Evolutionary conservation across 176 grass and related monocot genomes (phyloP).

Genomic region (Canna indica): DNA sequence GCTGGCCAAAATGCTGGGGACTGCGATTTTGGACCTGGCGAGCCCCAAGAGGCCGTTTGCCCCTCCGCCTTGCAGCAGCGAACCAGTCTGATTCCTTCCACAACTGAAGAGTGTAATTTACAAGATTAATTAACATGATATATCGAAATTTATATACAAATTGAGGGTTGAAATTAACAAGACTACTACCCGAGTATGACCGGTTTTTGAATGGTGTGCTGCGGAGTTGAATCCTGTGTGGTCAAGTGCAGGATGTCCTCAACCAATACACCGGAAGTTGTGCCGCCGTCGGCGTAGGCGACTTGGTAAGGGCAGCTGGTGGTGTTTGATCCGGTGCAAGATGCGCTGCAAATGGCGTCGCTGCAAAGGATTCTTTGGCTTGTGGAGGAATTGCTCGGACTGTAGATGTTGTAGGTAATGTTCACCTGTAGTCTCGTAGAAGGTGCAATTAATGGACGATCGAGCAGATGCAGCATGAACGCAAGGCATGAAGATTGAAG

Average conservation of each 20-base stretch:
- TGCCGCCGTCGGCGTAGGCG: slow-evolving; percentile 46
- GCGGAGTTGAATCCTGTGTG: slow-evolving; percentile 33
- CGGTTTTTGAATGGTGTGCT: slow-evolving; percentile 50
- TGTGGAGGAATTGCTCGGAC: slow-evolving; percentile 55
- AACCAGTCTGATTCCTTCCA: slow-evolving; percentile 65
- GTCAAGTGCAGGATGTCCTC: slow-evolving; percentile 64
- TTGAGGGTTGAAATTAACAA: no score
- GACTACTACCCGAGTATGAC: slow-evolving; percentile 86
- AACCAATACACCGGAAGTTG: slow-evolving; percentile 69
- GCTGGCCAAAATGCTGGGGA: slow-evolving; percentile 59
- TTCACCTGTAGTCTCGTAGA: slow-evolving; percentile 14
- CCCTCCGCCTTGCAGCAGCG: slow-evolving; percentile 56
- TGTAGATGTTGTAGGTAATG: slow-evolving; percentile 43
- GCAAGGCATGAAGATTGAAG: background rate
- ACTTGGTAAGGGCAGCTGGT: slow-evolving; percentile 68
- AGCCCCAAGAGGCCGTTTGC: slow-evolving; percentile 79
- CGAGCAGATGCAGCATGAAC: background rate
- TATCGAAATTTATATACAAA: slow-evolving; percentile 14
- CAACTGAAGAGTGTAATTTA: slow-evolving; percentile 35
- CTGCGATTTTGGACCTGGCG: slow-evolving; percentile 47
- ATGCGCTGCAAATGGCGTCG: slow-evolving; percentile 37
- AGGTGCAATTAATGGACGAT: no score
- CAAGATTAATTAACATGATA: background rate
- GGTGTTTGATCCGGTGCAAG: slow-evolving; percentile 32
- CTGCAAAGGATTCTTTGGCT: slow-evolving; percentile 54